phyloP scores from a whole-genome alignment of 1,139 yeast genomes.

The Hanseniaspora uvarum region DNA sequence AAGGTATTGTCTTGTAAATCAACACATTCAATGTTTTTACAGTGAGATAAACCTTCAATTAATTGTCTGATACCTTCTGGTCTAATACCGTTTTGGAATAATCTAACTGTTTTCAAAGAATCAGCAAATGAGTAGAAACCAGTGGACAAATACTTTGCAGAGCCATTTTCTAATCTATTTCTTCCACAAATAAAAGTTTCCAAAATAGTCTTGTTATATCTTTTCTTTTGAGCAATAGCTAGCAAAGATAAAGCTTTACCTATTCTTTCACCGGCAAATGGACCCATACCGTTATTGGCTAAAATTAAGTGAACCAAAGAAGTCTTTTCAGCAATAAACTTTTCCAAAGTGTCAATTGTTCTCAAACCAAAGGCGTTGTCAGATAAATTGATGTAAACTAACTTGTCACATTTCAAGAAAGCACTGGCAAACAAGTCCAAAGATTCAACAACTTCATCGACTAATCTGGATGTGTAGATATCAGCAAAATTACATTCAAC shows the following conservation, averaged over 20 bases:
- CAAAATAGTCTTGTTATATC: conserved; percentile 37
- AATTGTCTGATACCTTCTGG: conserved; percentile 81
- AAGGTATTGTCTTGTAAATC: conserved; percentile 94
- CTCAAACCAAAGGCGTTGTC: conserved; percentile 97
- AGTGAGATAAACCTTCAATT: conserved; percentile 56
- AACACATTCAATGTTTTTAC: conserved; percentile 51
- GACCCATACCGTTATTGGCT: conserved; percentile 95
- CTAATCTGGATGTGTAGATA: conserved; percentile 84
- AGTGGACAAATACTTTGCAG: conserved; percentile 63
- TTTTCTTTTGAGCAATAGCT: conserved; percentile 48
- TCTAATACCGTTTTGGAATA: conserved; percentile 93
- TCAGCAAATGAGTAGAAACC: conserved; percentile 63
- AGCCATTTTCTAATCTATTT: conserved; percentile 91
- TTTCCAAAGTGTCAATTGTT: conserved; percentile 81
- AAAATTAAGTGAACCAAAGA: conserved; percentile 76
- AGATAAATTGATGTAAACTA: conserved; percentile 68
- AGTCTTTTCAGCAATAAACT: conserved; percentile 61
- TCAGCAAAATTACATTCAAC: conserved; percentile 76
- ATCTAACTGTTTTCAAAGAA: conserved; percentile 59
- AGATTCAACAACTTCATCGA: conserved; percentile 86
- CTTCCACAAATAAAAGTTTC: conserved; percentile 91
- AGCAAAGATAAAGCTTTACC: conserved; percentile 73
- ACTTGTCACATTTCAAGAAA: conserved; percentile 54
- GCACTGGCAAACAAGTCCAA: conserved; percentile 64
- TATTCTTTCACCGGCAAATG: conserved; percentile 89